Conservation (phyloP, 306 rosid genomes). For the Quercus aquifolioides region DNA sequence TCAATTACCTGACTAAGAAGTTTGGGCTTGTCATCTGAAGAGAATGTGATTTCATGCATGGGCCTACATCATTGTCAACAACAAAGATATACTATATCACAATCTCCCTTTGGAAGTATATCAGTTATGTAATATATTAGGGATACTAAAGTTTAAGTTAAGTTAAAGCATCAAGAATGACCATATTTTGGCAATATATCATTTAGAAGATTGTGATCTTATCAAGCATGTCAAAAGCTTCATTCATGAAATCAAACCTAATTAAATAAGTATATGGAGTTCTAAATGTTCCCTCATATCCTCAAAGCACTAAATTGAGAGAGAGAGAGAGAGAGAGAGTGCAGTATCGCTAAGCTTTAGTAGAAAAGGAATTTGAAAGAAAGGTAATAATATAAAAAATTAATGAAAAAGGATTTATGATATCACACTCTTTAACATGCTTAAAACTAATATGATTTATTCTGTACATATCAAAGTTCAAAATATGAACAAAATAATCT, state of each 20-base stretch:
- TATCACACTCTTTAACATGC: background rate
- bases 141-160: background rate
- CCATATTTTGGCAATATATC: constrained; percentile 9
- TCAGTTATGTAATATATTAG: background rate
- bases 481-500: background rate
- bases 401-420: background rate
- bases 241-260: constrained; percentile 2
- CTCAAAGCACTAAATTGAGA: background rate
- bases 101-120: constrained; percentile 2
- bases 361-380: background rate
- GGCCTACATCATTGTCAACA: constrained; percentile 67
- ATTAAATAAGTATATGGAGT: constrained; percentile 11
- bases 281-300: constrained; percentile 14
- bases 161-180: constrained; percentile 12
- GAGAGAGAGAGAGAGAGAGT: background rate
- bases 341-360: background rate
- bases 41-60: constrained; percentile 96
- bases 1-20: constrained; percentile 89
- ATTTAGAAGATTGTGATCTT: too few relatives aligned
- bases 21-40: constrained; percentile 95
- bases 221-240: constrained; percentile 14
- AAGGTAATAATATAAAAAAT: background rate
- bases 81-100: constrained; percentile 14
- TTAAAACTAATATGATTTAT: background rate
- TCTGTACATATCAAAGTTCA: background rate